Base-by-base conservation (phyloP, 768 basidiomycete species). In the Boletus huronensis region DNA sequence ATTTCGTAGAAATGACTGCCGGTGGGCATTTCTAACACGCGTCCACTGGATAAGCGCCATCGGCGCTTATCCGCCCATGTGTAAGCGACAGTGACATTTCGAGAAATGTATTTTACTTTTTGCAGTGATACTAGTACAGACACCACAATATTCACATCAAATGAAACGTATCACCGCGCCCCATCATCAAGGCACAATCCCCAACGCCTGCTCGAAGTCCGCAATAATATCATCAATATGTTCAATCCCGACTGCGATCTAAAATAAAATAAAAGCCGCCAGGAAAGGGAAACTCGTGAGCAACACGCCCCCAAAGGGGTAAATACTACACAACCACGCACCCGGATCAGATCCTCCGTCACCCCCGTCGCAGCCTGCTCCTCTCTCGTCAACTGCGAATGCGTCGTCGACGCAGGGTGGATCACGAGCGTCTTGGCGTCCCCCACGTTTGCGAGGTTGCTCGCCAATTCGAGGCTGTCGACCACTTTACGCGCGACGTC, bases 361-460 rank as follows among this genome's bases (percentile, higher is more conserved):
- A 90, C 87, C 7, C 90, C 90, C n/a, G 83, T 77, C 6, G 77
- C 72, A 10, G 76, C 55, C 61, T 83, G 83, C 64, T 91, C 89
- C 52, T 77, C 80, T 26, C 70, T 72, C 0, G 75, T 77, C 44
- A 90, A 73, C 68, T 90, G 88, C 39, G 82, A 75, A 63, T 92
- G 90, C 0, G 90, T 92, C 23, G 90, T 90, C 23, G 81, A 79
- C 5, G 84, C 86, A 1, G 90, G 88, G 63, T 88, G 86, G 54
- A 91, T 88, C 38, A 88, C 85, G 16, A 92, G 79, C 7, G 85
- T 89, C 72, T 91, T 90, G n/a, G 85, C 83, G 55, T 87, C 85
- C 26, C 83, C 71, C 13, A 73, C 62, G 41, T 75, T 76, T 9
- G 71, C 71, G 8, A 75, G 64, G 38, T 74, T 66, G 44, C 68